Evolutionary conservation across 2,329 filamentous ascomycete genomes (phyloP).

Genomic region (Fusarium cicatricum): DNA sequence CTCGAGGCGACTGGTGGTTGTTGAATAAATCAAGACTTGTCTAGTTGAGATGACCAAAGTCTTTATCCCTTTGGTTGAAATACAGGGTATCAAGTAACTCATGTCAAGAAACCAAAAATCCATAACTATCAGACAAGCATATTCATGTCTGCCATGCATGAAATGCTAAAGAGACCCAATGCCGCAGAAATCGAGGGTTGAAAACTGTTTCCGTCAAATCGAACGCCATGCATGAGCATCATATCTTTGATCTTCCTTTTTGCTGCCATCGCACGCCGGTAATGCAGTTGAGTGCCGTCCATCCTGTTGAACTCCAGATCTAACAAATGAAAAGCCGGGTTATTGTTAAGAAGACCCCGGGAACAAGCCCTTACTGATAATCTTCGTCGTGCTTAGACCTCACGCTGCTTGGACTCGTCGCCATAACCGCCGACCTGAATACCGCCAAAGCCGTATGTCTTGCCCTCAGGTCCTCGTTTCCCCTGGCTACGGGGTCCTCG

Average conservation of each 20-base stretch:
- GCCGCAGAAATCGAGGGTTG: slow-evolving; percentile 45
- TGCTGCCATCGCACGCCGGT: slow-evolving; percentile 20
- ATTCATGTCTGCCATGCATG: slow-evolving; percentile 21
- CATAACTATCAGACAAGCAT: slow-evolving; percentile 4
- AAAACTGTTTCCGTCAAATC: slow-evolving; percentile 40
- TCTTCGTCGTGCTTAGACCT: slow-evolving; percentile 31
- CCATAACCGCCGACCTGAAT: slow-evolving; percentile 65
- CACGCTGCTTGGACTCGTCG: slow-evolving; percentile 57
- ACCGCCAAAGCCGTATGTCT: slow-evolving; percentile 65
- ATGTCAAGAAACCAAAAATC: slow-evolving; percentile 24
- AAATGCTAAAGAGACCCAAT: slow-evolving; percentile 43
- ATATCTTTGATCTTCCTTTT: slow-evolving; percentile 3
- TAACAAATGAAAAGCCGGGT: slow-evolving; percentile 14
- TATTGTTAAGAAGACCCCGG: slow-evolving; percentile 36
- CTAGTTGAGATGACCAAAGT: slow-evolving; percentile 44
- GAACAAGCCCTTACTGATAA: no score
- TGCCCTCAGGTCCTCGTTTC: slow-evolving; percentile 66
- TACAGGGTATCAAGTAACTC: slow-evolving; percentile 46
- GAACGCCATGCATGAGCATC: slow-evolving; percentile 32
- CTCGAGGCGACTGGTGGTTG: background rate
- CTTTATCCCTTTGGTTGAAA: slow-evolving; percentile 45
- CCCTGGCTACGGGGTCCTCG: slow-evolving; percentile 77
- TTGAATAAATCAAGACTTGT: slow-evolving; percentile 31
- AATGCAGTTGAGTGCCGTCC: slow-evolving; percentile 47
- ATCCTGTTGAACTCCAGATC: slow-evolving; percentile 18